Evolutionary conservation across 2,329 filamentous ascomycete species (phyloP).

Genomic region (Endoconidiophora polonica): DNA sequence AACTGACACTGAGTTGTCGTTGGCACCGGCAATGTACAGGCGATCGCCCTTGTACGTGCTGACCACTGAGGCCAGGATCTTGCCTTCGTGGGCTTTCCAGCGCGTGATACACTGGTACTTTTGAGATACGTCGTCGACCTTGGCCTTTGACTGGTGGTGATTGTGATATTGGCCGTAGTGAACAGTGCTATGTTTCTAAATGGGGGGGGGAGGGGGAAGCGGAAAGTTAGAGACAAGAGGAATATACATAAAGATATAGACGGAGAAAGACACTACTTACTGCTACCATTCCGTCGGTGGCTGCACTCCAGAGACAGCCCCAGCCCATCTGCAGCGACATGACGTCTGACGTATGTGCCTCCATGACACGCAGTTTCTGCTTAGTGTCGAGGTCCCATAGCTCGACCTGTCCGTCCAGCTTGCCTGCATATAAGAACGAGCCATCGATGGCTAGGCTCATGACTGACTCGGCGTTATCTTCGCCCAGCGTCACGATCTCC

Average conservation of each 20-base stretch:
- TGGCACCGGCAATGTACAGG: conserved; percentile 90
- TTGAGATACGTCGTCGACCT: conserved; percentile 42
- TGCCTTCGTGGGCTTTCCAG: conserved; percentile 73
- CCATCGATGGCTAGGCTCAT: conserved; percentile 75
- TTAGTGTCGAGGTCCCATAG: conserved; percentile 94
- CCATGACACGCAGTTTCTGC: conserved; percentile 76
- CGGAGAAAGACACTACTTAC: conserved; percentile 30
- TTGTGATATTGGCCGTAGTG: conserved; percentile 42
- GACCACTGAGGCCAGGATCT: conserved; percentile 70
- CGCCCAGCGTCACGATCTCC: conserved; percentile 49
- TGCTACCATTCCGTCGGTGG: conserved; percentile 73
- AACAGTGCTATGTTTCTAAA: conserved; percentile 48
- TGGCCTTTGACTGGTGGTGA: conserved; percentile 20
- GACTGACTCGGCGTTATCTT: conserved; percentile 45
- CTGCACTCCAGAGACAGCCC: conserved; percentile 72
- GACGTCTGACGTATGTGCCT: conserved; percentile 63
- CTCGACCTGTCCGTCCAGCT: conserved; percentile 74
- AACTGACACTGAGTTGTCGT: conserved; percentile 74
- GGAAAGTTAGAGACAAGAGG: neutral
- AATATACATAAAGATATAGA: neutral
- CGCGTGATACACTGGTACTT: conserved; percentile 65
- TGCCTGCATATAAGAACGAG: conserved; percentile 82
- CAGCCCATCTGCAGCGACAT: conserved; percentile 75
- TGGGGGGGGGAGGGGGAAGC: neutral
- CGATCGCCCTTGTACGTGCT: conserved; percentile 52